phyloP scores from a whole-genome alignment of 331 rosid species.

The Acacia concinna region DNA sequence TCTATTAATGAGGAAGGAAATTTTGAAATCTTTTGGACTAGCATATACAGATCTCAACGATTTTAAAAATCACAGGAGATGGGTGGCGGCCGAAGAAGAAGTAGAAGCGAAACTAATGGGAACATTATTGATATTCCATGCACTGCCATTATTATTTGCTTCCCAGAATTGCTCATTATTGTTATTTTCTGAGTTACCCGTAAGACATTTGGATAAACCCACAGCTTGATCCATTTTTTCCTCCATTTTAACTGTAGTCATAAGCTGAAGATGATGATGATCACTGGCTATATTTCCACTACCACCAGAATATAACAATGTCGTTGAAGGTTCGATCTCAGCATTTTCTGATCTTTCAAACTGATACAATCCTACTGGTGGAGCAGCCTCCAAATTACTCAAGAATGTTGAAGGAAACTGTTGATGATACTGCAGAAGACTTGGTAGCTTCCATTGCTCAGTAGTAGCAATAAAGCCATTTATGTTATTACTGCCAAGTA shows the following conservation, averaged over 20 bases:
- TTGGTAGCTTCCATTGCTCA: constrained; percentile 20
- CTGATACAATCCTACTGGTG: constrained; percentile 53
- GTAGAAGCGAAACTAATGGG: constrained; percentile 61
- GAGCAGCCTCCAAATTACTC: constrained; percentile 49
- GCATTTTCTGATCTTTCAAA: constrained; percentile 43
- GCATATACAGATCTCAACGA: not conserved
- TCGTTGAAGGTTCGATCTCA: constrained; percentile 37
- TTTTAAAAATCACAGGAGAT: constrained; percentile 48
- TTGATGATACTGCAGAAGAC: constrained; percentile 38
- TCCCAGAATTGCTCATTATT: constrained; percentile 36
- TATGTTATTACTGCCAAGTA: not conserved
- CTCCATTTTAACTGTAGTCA: constrained; percentile 52
- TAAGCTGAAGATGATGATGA: constrained; percentile 23
- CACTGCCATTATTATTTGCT: constrained; percentile 36
- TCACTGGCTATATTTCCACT: constrained; percentile 29
- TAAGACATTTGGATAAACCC: constrained; percentile 56
- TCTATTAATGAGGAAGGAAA: not conserved
- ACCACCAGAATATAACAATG: constrained; percentile 33
- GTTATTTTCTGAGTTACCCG: constrained; percentile 49
- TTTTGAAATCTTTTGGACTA: not conserved
- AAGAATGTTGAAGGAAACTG: constrained; percentile 44
- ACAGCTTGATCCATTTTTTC: constrained; percentile 50
- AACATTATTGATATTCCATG: constrained; percentile 52
- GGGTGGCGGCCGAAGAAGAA: constrained; percentile 49
- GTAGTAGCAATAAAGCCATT: not conserved